Conservation (phyloP, 805 yeast species). For the Kazachstania africana region DNA sequence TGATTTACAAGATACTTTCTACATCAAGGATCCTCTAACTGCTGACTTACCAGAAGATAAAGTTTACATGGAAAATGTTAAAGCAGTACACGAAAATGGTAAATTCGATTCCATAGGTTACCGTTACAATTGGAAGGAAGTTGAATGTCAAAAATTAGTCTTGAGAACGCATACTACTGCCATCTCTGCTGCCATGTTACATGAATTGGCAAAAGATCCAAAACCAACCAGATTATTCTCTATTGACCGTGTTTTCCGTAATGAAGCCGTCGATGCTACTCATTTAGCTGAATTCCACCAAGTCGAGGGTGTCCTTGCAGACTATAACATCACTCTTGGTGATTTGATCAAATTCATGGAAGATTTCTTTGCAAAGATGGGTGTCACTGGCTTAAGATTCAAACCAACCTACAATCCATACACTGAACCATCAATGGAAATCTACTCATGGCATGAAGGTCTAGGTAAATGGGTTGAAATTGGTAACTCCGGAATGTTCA, state of each 20-base stretch:
- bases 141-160: constrained; percentile 82
- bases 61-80: constrained; percentile 65
- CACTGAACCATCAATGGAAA: constrained; percentile 97
- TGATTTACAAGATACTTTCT: constrained; percentile 97
- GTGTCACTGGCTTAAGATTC: constrained; percentile 88
- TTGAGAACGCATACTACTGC: constrained; percentile 97
- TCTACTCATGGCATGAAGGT: constrained; percentile 92
- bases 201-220: constrained; percentile 77
- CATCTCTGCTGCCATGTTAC: constrained; percentile 77
- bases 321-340: constrained; percentile 87
- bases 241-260: constrained; percentile 96
- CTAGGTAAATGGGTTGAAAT: constrained; percentile 96
- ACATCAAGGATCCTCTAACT: constrained; percentile 79
- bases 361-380: constrained; percentile 93
- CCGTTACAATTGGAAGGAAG: constrained; percentile 94
- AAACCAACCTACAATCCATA: constrained; percentile 98
- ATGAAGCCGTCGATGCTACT: constrained; percentile 98
- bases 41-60: constrained; percentile 79
- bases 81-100: constrained; percentile 79
- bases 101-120: constrained; percentile 93
- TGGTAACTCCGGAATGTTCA: constrained; percentile 98
- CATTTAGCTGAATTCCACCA: constrained; percentile 99
- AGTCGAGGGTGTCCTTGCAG: constrained; percentile 98
- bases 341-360: constrained; percentile 98
- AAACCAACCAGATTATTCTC: constrained; percentile 86